Evolutionary conservation across 805 yeast genomes (phyloP), one percentile per base, ranked within the genome.

Genomic region (Saturnispora silvae): DNA sequence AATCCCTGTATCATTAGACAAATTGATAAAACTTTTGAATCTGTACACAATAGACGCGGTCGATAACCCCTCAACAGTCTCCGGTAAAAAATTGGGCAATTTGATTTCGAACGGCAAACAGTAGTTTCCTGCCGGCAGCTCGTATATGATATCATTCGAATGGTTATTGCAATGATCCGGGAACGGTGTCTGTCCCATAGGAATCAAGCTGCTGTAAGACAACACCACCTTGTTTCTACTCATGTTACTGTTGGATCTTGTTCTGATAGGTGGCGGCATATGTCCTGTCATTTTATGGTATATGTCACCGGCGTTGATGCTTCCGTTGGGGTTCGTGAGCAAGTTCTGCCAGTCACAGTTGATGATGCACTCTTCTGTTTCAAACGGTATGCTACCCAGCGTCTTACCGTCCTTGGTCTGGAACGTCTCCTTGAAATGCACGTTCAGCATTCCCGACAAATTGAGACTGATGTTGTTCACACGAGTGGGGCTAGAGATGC

Each of bases 101-200:
- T 50, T 52, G 7, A 64, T 53, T 24, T 44, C 50, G 44, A 72
- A 72, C 0, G 77, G 77, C 35, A 72, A 51, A 30, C 65, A 61
- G 45, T 71, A 71, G 48, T 72, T 72, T 1, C 77, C 77, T 38
- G 64, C 56, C 2, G 74, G 75, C 20, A 72, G 52, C 11, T 60
- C 51, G 45, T 59, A 72, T 5, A 39, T 14, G 7, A 38, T 24
- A n/a, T n/a, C n/a, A 15, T 34, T 34, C 7, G 31, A 24, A 17
- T 40, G 28, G 4, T 45, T 45, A 3, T 18, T 20, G 3, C 42
- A 6, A 7, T 29, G 39, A 27, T 50, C 43, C n/a, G 58, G 57
- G 35, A 68, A 68, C 4, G 61, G 61, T 0, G 61, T 57, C 22
- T 37, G 38, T 1, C 57, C 58, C 3, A 52, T 37, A 4, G 46